Evolutionary conservation across 306 rosid species (phyloP), one percentile per base, ranked within the genome.

Genomic region (Ceratonia siliqua): DNA sequence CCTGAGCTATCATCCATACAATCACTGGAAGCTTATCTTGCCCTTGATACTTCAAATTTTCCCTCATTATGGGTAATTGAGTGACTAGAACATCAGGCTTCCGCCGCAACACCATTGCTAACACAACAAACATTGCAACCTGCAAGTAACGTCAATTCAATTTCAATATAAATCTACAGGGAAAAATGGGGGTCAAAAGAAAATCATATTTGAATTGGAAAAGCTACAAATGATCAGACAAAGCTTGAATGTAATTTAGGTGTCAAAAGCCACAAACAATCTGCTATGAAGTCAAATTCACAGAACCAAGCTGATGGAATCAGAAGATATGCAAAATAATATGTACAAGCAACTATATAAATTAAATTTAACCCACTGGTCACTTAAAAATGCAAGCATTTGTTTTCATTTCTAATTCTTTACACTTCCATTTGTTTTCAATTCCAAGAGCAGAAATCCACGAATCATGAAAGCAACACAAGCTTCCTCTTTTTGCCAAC

Each of bases 21-120:
- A 86, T 78, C 75, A 94, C 82, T 65, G 93, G 85, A 79, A 94
- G 96, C 82, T 88, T 91, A 86, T 94, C 98, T 68, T 88, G 97
- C 68, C 96, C 98, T 87, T 88, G 94, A 84, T 88, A 94, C 81
- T 90, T 91, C 8, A 85, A 20, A 82, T 77, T 79, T 63, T 94
- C 96, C 78, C 83, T 90, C 80, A 94, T 77, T 18, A 78, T 80
- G 24, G 93, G 93, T 80, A 90, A 86, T 36, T 87, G 73, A 42
- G 71, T 20, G 36, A 80, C 75, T 70, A 91, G 85, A 58, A 82
- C 90, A 75, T 94, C 98, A 33, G 98, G 98, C 81, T 86, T 94
- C 74, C 89, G 87, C 49, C 93, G 97, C 74, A 94, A 77, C 48
- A 94, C 89, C 90, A 94, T 84, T 3, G 95, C 97, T 70, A 90